These are phyloP conservation scores for Penicillium longicatenatum DNA, from an alignment of 495 filamentous ascomycete species.

Conservation along the genomic window DNA sequence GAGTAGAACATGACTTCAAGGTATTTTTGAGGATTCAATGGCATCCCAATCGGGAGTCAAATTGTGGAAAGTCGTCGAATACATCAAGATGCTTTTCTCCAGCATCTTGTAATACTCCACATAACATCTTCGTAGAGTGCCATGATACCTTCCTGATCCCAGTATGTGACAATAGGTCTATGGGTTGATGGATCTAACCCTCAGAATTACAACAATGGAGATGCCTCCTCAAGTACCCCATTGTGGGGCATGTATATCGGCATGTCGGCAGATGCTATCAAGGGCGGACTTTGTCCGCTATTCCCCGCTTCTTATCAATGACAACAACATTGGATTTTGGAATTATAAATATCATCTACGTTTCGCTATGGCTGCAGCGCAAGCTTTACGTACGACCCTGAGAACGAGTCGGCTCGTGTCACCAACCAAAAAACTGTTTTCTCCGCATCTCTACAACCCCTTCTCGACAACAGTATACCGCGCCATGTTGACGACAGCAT, in stretches of 20 bases:
- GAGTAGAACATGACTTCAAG: too few species aligned
- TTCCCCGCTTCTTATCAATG: constrained; percentile 24
- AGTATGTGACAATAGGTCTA: too few species aligned
- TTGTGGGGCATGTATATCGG: constrained; percentile 14
- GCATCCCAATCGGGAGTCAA: too few species aligned
- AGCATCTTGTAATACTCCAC: too few species aligned
- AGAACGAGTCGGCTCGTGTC: neutral
- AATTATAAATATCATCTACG: neutral
- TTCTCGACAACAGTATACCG: constrained; percentile 31
- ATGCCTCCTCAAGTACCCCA: constrained; percentile 8
- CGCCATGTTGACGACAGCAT: constrained; percentile 42
- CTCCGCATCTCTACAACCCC: constrained; percentile 7
- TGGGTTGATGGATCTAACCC: too few species aligned
- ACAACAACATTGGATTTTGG: neutral
- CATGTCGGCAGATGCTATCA: constrained; percentile 1
- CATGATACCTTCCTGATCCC: too few species aligned
- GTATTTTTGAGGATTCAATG: too few species aligned
- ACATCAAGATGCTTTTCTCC: too few species aligned
- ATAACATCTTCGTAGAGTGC: too few species aligned
- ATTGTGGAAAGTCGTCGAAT: too few species aligned
- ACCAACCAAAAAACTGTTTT: neutral
- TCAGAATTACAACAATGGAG: neutral
- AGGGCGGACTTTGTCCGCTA: constrained; percentile 19
- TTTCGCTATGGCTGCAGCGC: constrained; percentile 5
- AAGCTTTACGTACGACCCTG: constrained; percentile 6